Conservation (phyloP, 352 stramenopile genomes). For the Phytophthora palmivora region DNA sequence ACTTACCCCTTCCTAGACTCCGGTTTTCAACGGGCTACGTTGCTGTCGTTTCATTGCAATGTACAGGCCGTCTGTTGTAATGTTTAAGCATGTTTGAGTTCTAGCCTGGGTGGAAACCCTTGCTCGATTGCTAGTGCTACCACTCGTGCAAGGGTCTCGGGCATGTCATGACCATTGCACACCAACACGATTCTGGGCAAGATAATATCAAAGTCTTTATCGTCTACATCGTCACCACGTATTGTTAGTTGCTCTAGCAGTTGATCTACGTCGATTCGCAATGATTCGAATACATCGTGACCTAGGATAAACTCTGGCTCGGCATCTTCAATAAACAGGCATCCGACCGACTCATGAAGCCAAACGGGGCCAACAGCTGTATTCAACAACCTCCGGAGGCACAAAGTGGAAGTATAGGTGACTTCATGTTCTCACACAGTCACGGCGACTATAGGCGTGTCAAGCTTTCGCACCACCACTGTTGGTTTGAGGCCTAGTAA, state of each 20-base stretch:
- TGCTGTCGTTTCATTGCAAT: background rate
- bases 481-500: background rate
- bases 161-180: background rate
- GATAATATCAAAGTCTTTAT: background rate
- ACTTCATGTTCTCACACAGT: constrained; percentile 2
- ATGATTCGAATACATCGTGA: too few species aligned
- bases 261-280: too few species aligned
- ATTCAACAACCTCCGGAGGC: background rate
- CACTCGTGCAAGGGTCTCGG: background rate
- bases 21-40: background rate
- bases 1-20: background rate
- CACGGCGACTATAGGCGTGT: background rate
- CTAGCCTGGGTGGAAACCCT: background rate
- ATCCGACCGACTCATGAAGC: background rate
- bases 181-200: background rate
- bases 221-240: background rate
- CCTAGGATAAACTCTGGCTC: background rate
- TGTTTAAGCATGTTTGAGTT: background rate
- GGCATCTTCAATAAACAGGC: background rate
- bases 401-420: background rate
- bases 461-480: background rate
- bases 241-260: too few species aligned
- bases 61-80: background rate
- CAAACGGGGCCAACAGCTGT: background rate
- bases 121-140: background rate